These are phyloP conservation scores for Arthrinium puccinioides DNA, from an alignment of 2,329 filamentous ascomycete genomes.

Conservation along the genomic window DNA sequence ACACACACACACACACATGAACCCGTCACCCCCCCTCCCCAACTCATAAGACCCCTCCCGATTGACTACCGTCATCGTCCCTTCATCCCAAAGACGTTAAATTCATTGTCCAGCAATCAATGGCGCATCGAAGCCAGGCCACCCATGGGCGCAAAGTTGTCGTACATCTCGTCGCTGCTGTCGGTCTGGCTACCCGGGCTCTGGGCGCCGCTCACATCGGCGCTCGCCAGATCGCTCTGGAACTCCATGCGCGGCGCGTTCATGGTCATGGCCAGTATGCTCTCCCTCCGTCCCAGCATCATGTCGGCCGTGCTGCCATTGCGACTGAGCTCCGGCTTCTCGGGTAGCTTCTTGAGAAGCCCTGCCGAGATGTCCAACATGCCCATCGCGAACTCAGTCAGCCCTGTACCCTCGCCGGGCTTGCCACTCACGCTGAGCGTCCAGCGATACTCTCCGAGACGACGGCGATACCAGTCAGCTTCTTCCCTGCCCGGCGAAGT, in stretches of 20 bases:
- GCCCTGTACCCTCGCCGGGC: constrained; percentile 49
- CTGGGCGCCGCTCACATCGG: constrained; percentile 41
- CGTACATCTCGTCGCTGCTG: constrained; percentile 51
- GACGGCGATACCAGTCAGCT: constrained; percentile 82
- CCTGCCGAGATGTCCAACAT: constrained; percentile 69
- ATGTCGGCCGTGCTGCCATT: constrained; percentile 44
- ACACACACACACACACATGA: background rate
- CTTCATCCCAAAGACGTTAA: background rate
- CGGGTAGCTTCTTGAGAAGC: constrained; percentile 60
- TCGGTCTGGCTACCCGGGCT: constrained; percentile 42
- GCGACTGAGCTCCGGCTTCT: constrained; percentile 60
- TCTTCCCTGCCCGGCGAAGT: constrained; percentile 84
- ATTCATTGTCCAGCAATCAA: background rate
- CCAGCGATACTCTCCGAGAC: constrained; percentile 88
- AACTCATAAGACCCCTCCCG: background rate
- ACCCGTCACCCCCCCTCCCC: background rate
- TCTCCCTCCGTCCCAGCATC: constrained; percentile 27
- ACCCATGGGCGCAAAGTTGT: constrained; percentile 29
- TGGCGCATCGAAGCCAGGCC: constrained; percentile 22
- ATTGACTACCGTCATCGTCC: background rate
- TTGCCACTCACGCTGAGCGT: constrained; percentile 81
- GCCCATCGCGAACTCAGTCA: constrained; percentile 67
- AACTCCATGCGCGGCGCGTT: constrained; percentile 19
- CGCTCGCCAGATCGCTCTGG: constrained; percentile 37
- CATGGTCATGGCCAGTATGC: constrained; percentile 17